Percentiles rank a stretch among this genome's conserved stretches.
Evolutionary conservation across 169 alveolate genomes (phyloP).

Genomic region (Cryptosporidium viatorum): DNA sequence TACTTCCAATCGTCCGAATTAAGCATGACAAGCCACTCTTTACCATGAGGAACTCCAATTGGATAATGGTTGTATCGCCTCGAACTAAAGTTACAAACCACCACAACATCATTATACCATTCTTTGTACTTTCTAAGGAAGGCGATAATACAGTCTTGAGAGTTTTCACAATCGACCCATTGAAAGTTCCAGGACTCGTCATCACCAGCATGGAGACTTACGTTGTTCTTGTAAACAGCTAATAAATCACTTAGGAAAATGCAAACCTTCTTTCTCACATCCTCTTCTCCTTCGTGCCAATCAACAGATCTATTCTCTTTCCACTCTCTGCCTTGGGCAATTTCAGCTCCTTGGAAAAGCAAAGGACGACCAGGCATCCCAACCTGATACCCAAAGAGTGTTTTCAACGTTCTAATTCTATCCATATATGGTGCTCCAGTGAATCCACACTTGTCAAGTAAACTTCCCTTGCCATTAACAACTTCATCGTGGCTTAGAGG

Average conservation of each 20-base stretch:
- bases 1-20: conserved; percentile 83
- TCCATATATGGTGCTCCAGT: conserved; percentile 82
- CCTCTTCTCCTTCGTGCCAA: conserved; percentile 84
- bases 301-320: conserved; percentile 82
- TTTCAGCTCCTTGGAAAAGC: conserved; percentile 82
- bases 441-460: conserved; percentile 82
- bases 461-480: conserved; percentile 82
- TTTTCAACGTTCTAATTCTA: conserved; percentile 79
- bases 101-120: conserved; percentile 80
- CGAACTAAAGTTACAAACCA: conserved; percentile 79
- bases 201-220: conserved; percentile 82
- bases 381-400: conserved; percentile 81
- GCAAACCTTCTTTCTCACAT: conserved; percentile 78
- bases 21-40: conserved; percentile 80
- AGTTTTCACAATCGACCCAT: conserved; percentile 84
- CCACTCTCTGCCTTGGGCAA: conserved; percentile 84
- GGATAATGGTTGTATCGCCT: conserved; percentile 80
- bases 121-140: conserved; percentile 78
- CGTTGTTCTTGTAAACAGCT: conserved; percentile 76
- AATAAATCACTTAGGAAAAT: conserved; percentile 79
- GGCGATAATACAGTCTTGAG: conserved; percentile 80
- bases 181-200: conserved; percentile 82
- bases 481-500: conserved; percentile 83
- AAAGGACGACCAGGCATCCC: conserved; percentile 83
- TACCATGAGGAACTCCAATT: conserved; percentile 82